Evolutionary conservation across 2,329 filamentous ascomycete species (phyloP), one percentile per base, ranked within the genome.

Genomic region (Blastomyces percursus): DNA sequence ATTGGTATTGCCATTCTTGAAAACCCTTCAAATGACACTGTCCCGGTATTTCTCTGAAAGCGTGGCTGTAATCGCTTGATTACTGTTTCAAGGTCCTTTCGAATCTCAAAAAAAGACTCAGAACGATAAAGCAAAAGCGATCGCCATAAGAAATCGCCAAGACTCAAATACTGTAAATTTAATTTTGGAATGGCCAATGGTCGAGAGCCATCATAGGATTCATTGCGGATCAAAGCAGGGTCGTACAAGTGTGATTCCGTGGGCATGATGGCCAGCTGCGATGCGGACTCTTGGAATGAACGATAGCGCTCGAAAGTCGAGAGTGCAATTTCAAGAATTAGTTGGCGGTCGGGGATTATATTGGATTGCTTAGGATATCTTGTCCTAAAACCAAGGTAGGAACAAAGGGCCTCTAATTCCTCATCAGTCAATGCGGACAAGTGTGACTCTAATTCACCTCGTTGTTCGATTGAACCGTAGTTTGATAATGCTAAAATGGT

Each of bases 81-180:
- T 7, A 88, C 86, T 57, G 90, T 84, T 72, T 96, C 91, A 63
- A 99, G 86, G 72, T 99, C 91, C 70, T 91, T 93, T 55, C 91
- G 86, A 64, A 99, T 93, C 64, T 91, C 90, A 73, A 95, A 97
- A 73, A 97, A 96, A 0, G 93, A 84, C 74, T 99, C 94, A 63
- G 87, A 89, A 50, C 93, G 86, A 72, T 96, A 94, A 9, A 99
- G 79, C 16, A 95, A 82, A 70, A 97, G 87, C 0, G 93, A 91
- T 65, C 95, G 85, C 91, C 92, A 99, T n/a, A 99, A 78, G 69
- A 99, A 99, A 74, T 99, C 94, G 2, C 91, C 91, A 59, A 96
- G 85, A 2, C 92, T 96, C 16, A 99, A 81, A 74, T 99, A 99
- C 71, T 99, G 94, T 35, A 99, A 79, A 69, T 96, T 99, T 55